Base-by-base conservation (phyloP, 441 rosid genomes). In the Raphanus hybrid region DNA sequence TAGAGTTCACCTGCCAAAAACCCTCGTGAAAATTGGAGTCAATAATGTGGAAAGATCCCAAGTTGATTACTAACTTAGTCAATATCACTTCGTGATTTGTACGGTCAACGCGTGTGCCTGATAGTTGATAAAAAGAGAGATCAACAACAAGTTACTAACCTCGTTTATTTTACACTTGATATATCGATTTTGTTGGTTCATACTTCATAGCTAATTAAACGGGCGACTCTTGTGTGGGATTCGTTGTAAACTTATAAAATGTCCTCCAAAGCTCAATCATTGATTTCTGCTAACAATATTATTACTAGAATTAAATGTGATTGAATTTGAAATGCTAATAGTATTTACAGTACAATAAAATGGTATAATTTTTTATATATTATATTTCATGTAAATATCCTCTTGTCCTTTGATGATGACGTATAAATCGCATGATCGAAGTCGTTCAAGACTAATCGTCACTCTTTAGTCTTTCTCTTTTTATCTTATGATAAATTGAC, bases 1-100 rank as follows among this genome's bases (percentile, higher is more conserved):
- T 73, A 73, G 76, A 62, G 76, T 63, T 72, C 61, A 73, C 76
- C 76, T 63, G 69, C 62, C 76, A 63, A 73, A 72, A 63, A 18
- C 14, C 62, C 76, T 63, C 76, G 76, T 73, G 76, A 26, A 41
- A 27, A 71, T 66, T 71, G 34, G 52, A 58, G 35, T 8, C 10
- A 63, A 3, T 7, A 6, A 10, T 41, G 29, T 43, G 68, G 6
- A 27, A 73, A 67, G 70, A 73, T 50, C 68, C 70, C 29, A 67
- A 37, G 50, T 48, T n/a, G 54, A 60, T 68, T 34, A 60, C 74
- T 50, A 32, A 48, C 16, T 59, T 43, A 67, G 68, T 75, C 78
- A 29, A 29, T 29, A 29, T 29, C 4, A 29, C 3, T 29, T 29
- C 34, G 5, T 29, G 5, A 29, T 29, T 4, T 29, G 5, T 29